Conservation (phyloP, 768 basidiomycete genomes). For the Serendipita vermifera region DNA sequence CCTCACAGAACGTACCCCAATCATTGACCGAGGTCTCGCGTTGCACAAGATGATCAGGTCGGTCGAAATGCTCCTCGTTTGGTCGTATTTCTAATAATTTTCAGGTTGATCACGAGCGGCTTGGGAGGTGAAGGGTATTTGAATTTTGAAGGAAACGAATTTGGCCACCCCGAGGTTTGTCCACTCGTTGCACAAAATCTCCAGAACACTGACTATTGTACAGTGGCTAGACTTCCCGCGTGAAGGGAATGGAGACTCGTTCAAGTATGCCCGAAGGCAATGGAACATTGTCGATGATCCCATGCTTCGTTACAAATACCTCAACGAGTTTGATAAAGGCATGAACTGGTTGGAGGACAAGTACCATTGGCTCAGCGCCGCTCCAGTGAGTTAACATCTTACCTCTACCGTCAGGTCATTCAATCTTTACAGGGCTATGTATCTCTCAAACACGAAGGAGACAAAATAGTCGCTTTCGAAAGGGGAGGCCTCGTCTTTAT, state of each 20-base stretch:
- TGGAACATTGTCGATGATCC: conserved; percentile 89
- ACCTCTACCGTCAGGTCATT: neutral
- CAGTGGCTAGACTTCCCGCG: conserved; percentile 99
- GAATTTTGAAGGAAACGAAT: conserved; percentile 97
- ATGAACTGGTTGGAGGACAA: conserved; percentile 82
- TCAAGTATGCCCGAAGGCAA: conserved; percentile 92
- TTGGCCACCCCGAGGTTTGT: conserved; percentile 88
- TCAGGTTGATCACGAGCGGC: conserved; percentile 75
- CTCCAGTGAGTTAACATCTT: conserved; percentile 40
- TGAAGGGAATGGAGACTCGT: conserved; percentile 88
- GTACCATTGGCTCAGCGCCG: conserved; percentile 71
- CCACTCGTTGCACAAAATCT: neutral
- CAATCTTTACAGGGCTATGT: conserved; percentile 55
- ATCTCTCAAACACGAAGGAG: conserved; percentile 83
- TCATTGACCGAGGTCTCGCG: conserved; percentile 78
- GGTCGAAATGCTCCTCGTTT: conserved; percentile 15
- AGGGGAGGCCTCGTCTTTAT: conserved; percentile 87
- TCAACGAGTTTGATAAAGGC: conserved; percentile 83
- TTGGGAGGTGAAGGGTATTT: conserved; percentile 96
- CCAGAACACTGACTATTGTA: conserved; percentile 4
- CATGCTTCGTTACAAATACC: conserved; percentile 79
- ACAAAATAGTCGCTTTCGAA: conserved; percentile 91
- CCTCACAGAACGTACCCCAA: conserved; percentile 61
- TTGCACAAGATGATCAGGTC: conserved; percentile 98
- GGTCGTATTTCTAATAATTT: neutral